phyloP scores from a whole-genome alignment of 257 asterid species.

The Solanum boliviense region DNA sequence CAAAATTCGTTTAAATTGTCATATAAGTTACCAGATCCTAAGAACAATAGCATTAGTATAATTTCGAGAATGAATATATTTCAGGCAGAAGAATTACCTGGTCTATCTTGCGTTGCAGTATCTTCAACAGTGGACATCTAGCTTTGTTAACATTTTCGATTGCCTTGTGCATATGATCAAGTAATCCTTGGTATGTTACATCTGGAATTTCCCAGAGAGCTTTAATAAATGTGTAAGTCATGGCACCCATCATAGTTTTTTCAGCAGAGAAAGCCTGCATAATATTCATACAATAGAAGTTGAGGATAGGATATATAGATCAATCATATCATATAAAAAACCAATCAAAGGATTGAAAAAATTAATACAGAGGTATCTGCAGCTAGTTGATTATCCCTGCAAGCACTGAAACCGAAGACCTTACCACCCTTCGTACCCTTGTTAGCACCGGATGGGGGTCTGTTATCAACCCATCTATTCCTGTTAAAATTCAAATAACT shows the following conservation, averaged over 20 bases:
- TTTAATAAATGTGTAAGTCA: constrained; percentile 48
- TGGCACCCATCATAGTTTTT: constrained; percentile 43
- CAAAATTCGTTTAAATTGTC: neutral
- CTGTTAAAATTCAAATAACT: constrained; percentile 12
- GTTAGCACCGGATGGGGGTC: constrained; percentile 27
- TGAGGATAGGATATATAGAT: neutral
- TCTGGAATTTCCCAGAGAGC: constrained; percentile 27
- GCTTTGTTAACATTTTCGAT: constrained; percentile 25
- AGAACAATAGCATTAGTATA: neutral
- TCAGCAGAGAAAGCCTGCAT: constrained; percentile 40
- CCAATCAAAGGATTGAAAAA: neutral
- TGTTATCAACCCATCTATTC: constrained; percentile 37
- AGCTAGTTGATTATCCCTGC: constrained; percentile 69
- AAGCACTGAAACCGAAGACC: constrained; percentile 68
- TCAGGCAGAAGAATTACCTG: constrained; percentile 33
- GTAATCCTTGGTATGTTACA: constrained; percentile 32
- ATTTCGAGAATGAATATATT: neutral
- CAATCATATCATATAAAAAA: neutral
- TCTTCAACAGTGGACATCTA: constrained; percentile 22
- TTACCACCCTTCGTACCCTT: constrained; percentile 59
- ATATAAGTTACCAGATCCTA: neutral
- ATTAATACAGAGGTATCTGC: constrained; percentile 58
- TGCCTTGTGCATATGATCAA: constrained; percentile 28
- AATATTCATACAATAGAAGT: neutral
- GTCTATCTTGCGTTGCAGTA: constrained; percentile 36